Conservation (phyloP, 208 protist genomes). For the Leishmania major region DNA sequence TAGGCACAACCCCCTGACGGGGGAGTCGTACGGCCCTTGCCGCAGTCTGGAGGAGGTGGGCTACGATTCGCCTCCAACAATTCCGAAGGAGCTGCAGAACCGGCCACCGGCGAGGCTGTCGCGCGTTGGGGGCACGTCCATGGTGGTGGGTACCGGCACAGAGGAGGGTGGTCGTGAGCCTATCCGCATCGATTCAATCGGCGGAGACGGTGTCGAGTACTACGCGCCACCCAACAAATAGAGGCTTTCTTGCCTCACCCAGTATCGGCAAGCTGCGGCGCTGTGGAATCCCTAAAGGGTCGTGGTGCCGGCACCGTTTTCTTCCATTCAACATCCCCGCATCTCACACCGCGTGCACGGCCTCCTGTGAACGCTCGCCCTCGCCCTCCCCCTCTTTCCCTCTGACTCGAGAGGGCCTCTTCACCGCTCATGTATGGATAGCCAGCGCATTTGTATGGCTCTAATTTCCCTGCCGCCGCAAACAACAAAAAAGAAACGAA, state of each 20-base stretch:
- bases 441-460: not conserved
- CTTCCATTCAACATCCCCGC: not conserved
- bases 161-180: conserved; percentile 63
- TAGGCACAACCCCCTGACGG: conserved; percentile 68
- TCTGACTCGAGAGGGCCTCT: not conserved
- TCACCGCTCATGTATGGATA: not conserved
- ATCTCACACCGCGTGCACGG: not conserved
- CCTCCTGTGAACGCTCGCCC: not conserved
- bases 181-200: conserved; percentile 54
- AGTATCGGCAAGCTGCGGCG: not conserved
- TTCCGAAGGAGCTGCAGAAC: conserved; percentile 74
- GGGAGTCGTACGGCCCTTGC: conserved; percentile 69
- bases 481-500: not conserved
- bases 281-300: not conserved
- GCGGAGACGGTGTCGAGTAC: conserved; percentile 58
- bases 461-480: not conserved
- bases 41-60: conserved; percentile 82
- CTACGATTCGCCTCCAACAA: conserved; percentile 70
- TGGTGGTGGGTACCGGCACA: conserved; percentile 79
- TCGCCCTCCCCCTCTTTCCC: not conserved
- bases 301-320: not conserved
- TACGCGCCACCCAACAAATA: conserved; percentile 37
- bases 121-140: conserved; percentile 79
- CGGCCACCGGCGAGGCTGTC: conserved; percentile 49
- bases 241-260: not conserved